Base-by-base conservation (phyloP, 805 yeast species). In the Lachancea lanzarotensis region DNA sequence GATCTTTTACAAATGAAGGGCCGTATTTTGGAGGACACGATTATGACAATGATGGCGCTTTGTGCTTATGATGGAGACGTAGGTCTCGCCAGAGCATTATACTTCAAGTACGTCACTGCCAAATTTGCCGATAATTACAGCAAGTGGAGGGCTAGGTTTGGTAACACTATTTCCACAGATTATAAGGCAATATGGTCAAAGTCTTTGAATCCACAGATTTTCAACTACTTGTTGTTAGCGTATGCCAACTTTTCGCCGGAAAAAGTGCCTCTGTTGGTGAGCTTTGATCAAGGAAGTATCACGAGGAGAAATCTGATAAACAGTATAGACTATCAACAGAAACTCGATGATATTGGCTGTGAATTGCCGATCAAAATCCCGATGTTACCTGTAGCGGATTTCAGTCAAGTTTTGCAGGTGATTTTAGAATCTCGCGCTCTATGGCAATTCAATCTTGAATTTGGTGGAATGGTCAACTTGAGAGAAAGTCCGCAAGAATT, bases 1-100 rank as follows among this genome's bases (percentile, higher is more conserved):
- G 47, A 52, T 20, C 63, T 51, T 22, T 56, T 59, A 44, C 62
- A 35, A 12, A 25, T 39, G 33, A 38, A 38, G 9, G 45, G 46
- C 29, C 46, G 44, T 7, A 27, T 34, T 9, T 41, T 43, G 7
- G 45, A 47, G 26, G 43, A 40, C 30, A 51, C 57, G 12, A 41
- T 57, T 58, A 38, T 39, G 25, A 73, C 79, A 13, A 80, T 91
- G 79, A 71, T 91, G 67, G 75, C 81, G 49, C 65, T 91, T 38
- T 78, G 93, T n/a, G 82, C 88, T 0, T 71, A 72, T 47, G 89
- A 89, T 55, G 93, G 95, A 0, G 96, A 90, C 60, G 63, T 84
- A 16, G 69, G 78, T 5, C 68, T 87, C 36, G 71, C 86, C 1
- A 72, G 98, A 53, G 87, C 91, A 0, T 60, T 84, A 30, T 84